Base-by-base conservation (phyloP, 495 filamentous ascomycete species). In the Tuber magnatum region DNA sequence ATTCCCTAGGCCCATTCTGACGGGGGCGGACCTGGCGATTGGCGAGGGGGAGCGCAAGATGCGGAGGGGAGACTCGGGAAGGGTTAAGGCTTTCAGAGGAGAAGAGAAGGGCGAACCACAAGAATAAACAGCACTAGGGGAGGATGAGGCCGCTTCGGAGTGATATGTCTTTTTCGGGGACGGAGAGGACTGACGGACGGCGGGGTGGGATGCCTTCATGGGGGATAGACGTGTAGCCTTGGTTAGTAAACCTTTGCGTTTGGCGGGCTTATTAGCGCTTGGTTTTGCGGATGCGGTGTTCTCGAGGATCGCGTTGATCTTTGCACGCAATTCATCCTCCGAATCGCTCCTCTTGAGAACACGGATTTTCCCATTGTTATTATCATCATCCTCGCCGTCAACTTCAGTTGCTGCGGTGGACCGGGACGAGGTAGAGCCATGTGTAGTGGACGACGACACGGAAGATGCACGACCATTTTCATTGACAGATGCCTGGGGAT, bases 301-400 rank as follows among this genome's bases (percentile, higher is more conserved):
- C 22, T 78, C 77, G 40, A 82, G 72, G 16, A 82, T 82, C 43
- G 75, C 75, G 44, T 82, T 78, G 68, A 82, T 38, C 42, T 80
- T 82, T 22, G 24, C 44, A 38, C 75, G 81, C 41, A 82, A 73
- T 32, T 56, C 69, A 65, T 82, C 75, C 24, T 82, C 80, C 61
- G 78, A 81, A 74, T 79, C 80, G 12, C 77, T 81, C 40, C 73
- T 71, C 39, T 77, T 71, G 51, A 81, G 71, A 48, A 76, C 74
- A 70, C 46, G 68, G n/a, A 81, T 39, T 71, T 75, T 75, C 22
- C 68, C 75, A 75, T 40, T 43, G 48, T n/a, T 61, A 38, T 75
- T 70, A 51, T 43, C 2, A 32, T 75, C 69, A 44, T 28, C 68
- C 24, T 76, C 75, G 20, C 70, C 39, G 12, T 74, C 74, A 42